Base-by-base conservation (phyloP, 495 filamentous ascomycete genomes). In the Talaromyces ruber region DNA sequence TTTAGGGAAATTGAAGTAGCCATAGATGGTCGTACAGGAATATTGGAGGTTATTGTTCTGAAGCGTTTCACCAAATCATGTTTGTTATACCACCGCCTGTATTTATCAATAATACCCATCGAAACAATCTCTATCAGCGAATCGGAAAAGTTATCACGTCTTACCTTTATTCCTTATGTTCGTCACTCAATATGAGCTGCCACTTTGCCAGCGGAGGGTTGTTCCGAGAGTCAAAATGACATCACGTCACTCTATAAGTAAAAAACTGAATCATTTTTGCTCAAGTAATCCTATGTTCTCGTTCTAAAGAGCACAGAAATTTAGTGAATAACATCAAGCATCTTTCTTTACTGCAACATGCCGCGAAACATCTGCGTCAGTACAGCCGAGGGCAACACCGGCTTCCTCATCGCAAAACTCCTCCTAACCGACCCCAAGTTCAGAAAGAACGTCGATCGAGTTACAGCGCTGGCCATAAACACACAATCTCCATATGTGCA, bases 371-470 rank as follows among this genome's bases (percentile, higher is more conserved):
- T 84, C 62, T 79, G 76, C 69, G 74, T 85, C 65, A 82, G 81
- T 21, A 70, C 79, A 39, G 71, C 72, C 26, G 83, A 85, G 6
- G 80, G 82, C 67, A 76, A 82, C 57, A 84, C 80, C 52, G 82
- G 81, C 70, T 82, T 75, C 62, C 68, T 79, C 32, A 82, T 83
- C 63, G 77, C 79, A 59, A 78, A 84, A 62, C 73, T 84, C 5
- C 71, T 85, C 58, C 71, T 84, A 51, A 79, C 73, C 18, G 64
- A 81, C 32, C 64, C 65, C 6, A 65, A 72, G 8, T 84, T 85
- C 73, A 61, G 60, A 16, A 70, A 64, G 26, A 66, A 73, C 43
- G 63, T 84, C 65, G 62, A 66, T 63, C 70, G 68, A 37, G 61
- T 85, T 29, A 72, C 68, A 7, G 74, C 74, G 24, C 72, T 81